These are phyloP conservation scores for Trapa bicornis DNA, from an alignment of 345 rosid genomes.

Conservation along the genomic window DNA sequence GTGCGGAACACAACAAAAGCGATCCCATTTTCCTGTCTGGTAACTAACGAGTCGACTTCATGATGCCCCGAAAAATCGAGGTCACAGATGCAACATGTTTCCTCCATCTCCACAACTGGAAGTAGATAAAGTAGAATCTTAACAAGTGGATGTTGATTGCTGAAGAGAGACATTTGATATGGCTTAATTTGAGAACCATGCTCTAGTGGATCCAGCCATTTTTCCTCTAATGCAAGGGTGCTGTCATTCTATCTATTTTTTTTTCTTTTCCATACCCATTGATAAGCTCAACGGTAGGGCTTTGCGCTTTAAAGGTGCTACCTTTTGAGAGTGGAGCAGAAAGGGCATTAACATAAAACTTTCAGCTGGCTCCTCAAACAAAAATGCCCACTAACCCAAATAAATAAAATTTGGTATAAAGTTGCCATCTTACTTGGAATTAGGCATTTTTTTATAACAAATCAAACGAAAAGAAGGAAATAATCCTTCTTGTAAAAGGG, in stretches of 20 bases:
- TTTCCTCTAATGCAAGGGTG: background rate
- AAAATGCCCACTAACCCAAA: conserved; percentile 65
- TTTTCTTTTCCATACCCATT: conserved; percentile 1
- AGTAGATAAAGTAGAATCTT: conserved; percentile 16
- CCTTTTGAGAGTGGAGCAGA: conserved; percentile 17
- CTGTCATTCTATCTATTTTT: background rate
- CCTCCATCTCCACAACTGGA: conserved; percentile 2
- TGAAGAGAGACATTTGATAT: background rate
- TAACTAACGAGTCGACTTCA: background rate
- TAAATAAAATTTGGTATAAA: no score
- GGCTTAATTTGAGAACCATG: background rate
- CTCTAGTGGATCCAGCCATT: conserved; percentile 11
- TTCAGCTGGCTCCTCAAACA: conserved; percentile 17
- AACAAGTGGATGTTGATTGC: background rate
- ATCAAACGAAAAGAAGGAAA: conserved; percentile 6
- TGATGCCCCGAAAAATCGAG: background rate
- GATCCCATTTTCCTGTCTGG: background rate
- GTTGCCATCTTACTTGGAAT: no score
- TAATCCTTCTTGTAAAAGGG: conserved; percentile 20
- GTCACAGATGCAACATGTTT: conserved; percentile 14
- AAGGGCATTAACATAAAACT: conserved; percentile 1
- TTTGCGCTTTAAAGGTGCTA: conserved; percentile 11
- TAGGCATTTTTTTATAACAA: background rate
- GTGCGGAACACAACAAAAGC: background rate
- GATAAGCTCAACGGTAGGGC: conserved; percentile 9